Evolutionary conservation across 2,329 filamentous ascomycete species (phyloP).

Genomic region (Graphilbum ipis-grandicollis): DNA sequence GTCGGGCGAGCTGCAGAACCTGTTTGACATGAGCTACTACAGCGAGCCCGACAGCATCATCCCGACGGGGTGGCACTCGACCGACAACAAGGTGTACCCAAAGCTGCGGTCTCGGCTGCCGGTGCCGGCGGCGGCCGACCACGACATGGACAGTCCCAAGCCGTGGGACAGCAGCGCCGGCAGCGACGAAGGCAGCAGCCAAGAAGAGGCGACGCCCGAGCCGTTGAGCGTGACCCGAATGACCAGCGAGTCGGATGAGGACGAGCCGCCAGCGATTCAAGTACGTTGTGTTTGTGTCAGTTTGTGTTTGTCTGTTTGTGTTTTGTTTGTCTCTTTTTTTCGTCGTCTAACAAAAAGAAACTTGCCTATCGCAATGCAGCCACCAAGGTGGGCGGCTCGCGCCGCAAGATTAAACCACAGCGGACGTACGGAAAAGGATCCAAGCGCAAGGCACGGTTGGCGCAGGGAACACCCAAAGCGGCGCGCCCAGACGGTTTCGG

Average conservation of each 20-base stretch:
- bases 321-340: not conserved
- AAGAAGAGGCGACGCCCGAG: conserved; percentile 22
- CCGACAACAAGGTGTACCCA: conserved; percentile 40
- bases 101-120: conserved; percentile 29
- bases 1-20: conserved; percentile 41
- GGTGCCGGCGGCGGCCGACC: conserved; percentile 24
- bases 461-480: not conserved
- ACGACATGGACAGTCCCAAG: conserved; percentile 28
- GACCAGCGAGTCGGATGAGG: conserved; percentile 20
- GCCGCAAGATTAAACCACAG: conserved; percentile 26
- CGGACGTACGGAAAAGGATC: conserved; percentile 27
- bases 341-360: conserved; percentile 3
- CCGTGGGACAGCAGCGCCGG: conserved; percentile 26
- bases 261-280: not conserved
- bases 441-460: conserved; percentile 4
- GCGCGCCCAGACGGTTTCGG: not conserved
- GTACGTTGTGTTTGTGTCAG: no score
- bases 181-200: conserved; percentile 31
- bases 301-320: not conserved
- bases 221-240: conserved; percentile 8
- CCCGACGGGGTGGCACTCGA: conserved; percentile 51
- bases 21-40: conserved; percentile 65
- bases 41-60: conserved; percentile 38
- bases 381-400: conserved; percentile 12
- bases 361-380: conserved; percentile 6